Percentiles rank a stretch among this genome's conserved stretches.
Conservation (phyloP, 2,329 filamentous ascomycete genomes). For the Pseudogymnoascus sp. region DNA sequence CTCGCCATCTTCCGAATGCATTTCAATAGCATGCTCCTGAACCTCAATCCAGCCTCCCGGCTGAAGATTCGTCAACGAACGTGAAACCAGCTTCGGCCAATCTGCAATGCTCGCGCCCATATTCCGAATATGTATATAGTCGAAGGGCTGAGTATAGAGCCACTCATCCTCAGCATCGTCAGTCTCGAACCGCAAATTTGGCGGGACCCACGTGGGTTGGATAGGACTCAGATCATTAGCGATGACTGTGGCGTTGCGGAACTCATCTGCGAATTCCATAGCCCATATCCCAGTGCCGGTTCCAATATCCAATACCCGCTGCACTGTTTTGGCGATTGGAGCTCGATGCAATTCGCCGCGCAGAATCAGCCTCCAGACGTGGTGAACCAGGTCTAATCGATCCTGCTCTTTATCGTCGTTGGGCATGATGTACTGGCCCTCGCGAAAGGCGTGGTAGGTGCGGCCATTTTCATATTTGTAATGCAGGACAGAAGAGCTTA, state of each 20-base stretch:
- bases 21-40: constrained; percentile 20
- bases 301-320: constrained; percentile 12
- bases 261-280: constrained; percentile 13
- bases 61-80: constrained; percentile 12
- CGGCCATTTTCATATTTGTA: constrained; percentile 39
- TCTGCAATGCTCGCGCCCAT: constrained; percentile 9
- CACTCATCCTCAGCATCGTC: constrained; percentile 26
- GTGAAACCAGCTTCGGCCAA: not conserved
- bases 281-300: not conserved
- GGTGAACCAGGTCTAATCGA: constrained; percentile 13
- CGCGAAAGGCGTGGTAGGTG: constrained; percentile 32
- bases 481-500: constrained; percentile 36
- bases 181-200: constrained; percentile 21
- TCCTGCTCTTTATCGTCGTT: constrained; percentile 13
- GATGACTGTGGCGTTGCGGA: constrained; percentile 11
- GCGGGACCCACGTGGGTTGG: constrained; percentile 16
- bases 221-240: constrained; percentile 12
- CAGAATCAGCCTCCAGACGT: constrained; percentile 4
- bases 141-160: constrained; percentile 21
- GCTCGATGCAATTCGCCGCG: constrained; percentile 6
- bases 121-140: constrained; percentile 15
- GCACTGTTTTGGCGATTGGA: constrained; percentile 9
- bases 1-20: constrained; percentile 14
- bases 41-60: constrained; percentile 22
- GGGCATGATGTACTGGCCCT: constrained; percentile 9